These are phyloP conservation scores for Coemansia sp. DNA, from an alignment of 192 early-diverging fungal genomes.

Conservation along the genomic window DNA sequence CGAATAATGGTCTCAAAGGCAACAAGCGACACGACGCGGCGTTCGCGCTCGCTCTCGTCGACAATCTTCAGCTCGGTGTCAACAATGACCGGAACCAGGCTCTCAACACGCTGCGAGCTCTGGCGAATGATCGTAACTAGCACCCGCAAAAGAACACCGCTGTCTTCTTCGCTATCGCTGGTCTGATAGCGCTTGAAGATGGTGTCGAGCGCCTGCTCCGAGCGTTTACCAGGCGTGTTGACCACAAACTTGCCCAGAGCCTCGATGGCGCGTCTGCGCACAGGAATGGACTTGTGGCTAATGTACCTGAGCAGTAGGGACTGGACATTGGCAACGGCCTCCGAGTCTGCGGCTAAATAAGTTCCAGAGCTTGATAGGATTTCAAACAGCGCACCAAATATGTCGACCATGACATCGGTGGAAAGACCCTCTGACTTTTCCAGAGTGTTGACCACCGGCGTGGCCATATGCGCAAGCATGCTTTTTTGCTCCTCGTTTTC, in stretches of 20 bases:
- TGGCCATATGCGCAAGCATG: conserved; percentile 29
- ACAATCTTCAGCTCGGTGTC: conserved; percentile 25
- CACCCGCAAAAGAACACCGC: conserved; percentile 35
- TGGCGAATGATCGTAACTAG: conserved; percentile 49
- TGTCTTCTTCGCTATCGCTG: conserved; percentile 31
- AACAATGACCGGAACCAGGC: conserved; percentile 20
- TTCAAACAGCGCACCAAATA: conserved; percentile 33
- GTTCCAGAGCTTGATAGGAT: conserved; percentile 30
- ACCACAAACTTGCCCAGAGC: conserved; percentile 47
- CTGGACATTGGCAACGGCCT: conserved; percentile 22
- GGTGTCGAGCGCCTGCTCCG: conserved; percentile 29
- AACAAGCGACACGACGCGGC: conserved; percentile 30
- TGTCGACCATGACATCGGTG: conserved; percentile 36
- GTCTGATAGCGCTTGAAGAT: conserved; percentile 43
- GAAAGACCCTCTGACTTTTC: conserved; percentile 11
- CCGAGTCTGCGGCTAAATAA: conserved; percentile 23
- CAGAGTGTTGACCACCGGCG: conserved; percentile 28
- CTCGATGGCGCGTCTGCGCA: conserved; percentile 39
- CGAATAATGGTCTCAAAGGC: conserved; percentile 43
- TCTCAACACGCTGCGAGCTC: conserved; percentile 27
- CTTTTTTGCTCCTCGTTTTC: conserved; percentile 19
- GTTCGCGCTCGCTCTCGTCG: conserved; percentile 35
- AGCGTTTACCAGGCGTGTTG: conserved; percentile 30
- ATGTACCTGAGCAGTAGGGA: conserved; percentile 27
- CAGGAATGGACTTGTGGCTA: conserved; percentile 19